Percentiles rank a stretch among this genome's conserved stretches.
phyloP scores from a whole-genome alignment of 805 yeast genomes.

The Spathaspora passalidarum region DNA sequence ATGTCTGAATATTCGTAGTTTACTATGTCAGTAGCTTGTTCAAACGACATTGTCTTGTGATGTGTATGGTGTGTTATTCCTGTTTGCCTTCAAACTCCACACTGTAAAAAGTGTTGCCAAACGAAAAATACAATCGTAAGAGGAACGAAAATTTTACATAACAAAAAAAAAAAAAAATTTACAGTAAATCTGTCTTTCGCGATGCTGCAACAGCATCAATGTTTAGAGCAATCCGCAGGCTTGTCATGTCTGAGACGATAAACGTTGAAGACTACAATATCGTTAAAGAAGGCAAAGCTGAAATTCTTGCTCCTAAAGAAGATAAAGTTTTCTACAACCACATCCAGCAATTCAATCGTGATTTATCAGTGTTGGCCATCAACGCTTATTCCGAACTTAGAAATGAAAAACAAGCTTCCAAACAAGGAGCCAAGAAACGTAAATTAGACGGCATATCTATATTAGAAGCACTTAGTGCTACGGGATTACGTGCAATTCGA shows the following conservation, averaged over 20 bases:
- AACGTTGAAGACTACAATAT: slow-evolving; percentile 18
- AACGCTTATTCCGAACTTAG: slow-evolving; percentile 79
- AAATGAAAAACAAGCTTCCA: slow-evolving; percentile 10
- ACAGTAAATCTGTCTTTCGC: background rate
- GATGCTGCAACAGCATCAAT: background rate
- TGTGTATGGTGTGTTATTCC: background rate
- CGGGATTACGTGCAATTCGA: slow-evolving; percentile 91
- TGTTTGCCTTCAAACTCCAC: background rate
- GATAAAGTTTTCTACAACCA: slow-evolving; percentile 92
- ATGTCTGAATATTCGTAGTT: slow-evolving; percentile 12
- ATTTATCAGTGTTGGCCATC: slow-evolving; percentile 79
- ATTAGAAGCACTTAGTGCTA: slow-evolving; percentile 89
- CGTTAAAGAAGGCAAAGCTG: slow-evolving; percentile 77
- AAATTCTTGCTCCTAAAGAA: slow-evolving; percentile 75
- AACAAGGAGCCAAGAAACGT: slow-evolving; percentile 9
- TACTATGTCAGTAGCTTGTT: background rate
- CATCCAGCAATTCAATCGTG: slow-evolving; percentile 95
- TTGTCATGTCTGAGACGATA: background rate
- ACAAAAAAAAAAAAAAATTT: background rate
- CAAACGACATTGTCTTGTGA: slow-evolving; percentile 5
- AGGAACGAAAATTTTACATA: background rate
- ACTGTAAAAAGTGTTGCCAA: background rate
- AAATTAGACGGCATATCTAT: slow-evolving; percentile 49
- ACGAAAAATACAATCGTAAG: background rate
- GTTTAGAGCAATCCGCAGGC: slow-evolving; percentile 1